These are phyloP conservation scores for Austropuccinia psidii DNA, from an alignment of 1,284 basidiomycete species.

Conservation along the genomic window DNA sequence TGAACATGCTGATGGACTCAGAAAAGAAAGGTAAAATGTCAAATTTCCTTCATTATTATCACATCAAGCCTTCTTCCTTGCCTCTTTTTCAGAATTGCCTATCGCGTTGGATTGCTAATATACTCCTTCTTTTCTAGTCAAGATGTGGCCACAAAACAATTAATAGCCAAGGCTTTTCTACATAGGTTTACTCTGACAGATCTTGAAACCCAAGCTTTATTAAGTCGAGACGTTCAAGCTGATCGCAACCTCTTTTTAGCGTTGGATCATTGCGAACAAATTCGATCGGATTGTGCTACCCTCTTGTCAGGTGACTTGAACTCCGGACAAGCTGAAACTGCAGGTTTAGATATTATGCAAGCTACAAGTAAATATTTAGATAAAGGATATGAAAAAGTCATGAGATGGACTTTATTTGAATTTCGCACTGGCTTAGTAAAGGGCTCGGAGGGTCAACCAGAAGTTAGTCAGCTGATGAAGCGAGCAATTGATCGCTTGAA, in stretches of 20 bases:
- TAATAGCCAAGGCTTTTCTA: conserved; percentile 71
- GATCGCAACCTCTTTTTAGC: conserved; percentile 67
- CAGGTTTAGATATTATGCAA: conserved; percentile 69
- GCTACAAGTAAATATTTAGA: conserved; percentile 73
- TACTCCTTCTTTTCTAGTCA: conserved; percentile 54
- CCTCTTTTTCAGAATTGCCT: background rate
- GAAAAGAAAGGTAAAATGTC: conserved; percentile 62
- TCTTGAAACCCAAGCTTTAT: conserved; percentile 64
- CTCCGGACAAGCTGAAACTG: conserved; percentile 49
- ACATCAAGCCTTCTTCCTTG: background rate
- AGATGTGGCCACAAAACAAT: conserved; percentile 54
- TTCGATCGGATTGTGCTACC: conserved; percentile 73
- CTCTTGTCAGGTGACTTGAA: conserved; percentile 69
- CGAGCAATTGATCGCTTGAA: conserved; percentile 68
- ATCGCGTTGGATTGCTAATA: too few species aligned
- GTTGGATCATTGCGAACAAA: conserved; percentile 76
- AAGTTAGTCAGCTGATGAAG: conserved; percentile 63
- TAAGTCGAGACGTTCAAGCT: conserved; percentile 68
- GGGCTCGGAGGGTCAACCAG: conserved; percentile 66
- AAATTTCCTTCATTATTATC: too few species aligned
- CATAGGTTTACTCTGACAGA: conserved; percentile 72
- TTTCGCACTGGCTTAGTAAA: conserved; percentile 60
- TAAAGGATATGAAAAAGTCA: conserved; percentile 78
- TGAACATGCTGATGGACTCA: conserved; percentile 72
- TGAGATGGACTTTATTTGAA: conserved; percentile 75